phyloP scores from a whole-genome alignment of 768 basidiomycete species.

The Lactarius trivialis region DNA sequence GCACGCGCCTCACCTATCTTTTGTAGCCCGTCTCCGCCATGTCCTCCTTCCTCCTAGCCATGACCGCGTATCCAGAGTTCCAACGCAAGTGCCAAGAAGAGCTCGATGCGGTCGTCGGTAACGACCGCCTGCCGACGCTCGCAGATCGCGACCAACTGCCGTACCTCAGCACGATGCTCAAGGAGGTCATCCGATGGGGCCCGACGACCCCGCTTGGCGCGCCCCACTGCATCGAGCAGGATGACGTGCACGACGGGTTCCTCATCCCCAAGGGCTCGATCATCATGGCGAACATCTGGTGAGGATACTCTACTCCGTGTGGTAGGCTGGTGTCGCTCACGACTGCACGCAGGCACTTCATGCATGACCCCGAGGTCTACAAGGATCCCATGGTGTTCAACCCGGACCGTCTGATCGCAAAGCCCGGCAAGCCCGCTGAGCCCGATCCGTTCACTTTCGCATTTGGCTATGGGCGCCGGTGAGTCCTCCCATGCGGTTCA shows the following conservation, averaged over 20 bases:
- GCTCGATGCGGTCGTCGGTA: slow-evolving; percentile 25
- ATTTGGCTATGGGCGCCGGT: slow-evolving; percentile 29
- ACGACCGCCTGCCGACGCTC: slow-evolving; percentile 21
- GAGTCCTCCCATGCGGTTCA: not conserved
- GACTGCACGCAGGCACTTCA: slow-evolving; percentile 24
- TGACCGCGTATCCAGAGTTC: slow-evolving; percentile 26
- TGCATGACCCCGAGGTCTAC: slow-evolving; percentile 29
- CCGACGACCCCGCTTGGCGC: slow-evolving; percentile 26
- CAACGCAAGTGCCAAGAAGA: slow-evolving; percentile 25
- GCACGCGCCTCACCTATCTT: not conserved
- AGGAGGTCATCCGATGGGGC: slow-evolving; percentile 26
- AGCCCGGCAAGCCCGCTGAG: slow-evolving; percentile 20
- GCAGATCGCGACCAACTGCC: slow-evolving; percentile 23
- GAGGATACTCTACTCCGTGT: not conserved
- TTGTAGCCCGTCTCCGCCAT: slow-evolving; percentile 26
- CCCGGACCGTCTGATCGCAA: slow-evolving; percentile 29
- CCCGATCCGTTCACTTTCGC: slow-evolving; percentile 20
- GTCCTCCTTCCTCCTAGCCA: slow-evolving; percentile 27
- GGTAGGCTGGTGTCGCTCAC: not conserved
- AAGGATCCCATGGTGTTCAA: slow-evolving; percentile 28
- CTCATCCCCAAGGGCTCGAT: slow-evolving; percentile 36
- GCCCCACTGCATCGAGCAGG: slow-evolving; percentile 32
- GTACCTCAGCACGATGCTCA: slow-evolving; percentile 21
- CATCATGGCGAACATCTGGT: slow-evolving; percentile 34
- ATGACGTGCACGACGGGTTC: slow-evolving; percentile 35